These are phyloP conservation scores for Trichomonas vaginalis DNA, from an alignment of 208 protist species.

Conservation along the genomic window DNA sequence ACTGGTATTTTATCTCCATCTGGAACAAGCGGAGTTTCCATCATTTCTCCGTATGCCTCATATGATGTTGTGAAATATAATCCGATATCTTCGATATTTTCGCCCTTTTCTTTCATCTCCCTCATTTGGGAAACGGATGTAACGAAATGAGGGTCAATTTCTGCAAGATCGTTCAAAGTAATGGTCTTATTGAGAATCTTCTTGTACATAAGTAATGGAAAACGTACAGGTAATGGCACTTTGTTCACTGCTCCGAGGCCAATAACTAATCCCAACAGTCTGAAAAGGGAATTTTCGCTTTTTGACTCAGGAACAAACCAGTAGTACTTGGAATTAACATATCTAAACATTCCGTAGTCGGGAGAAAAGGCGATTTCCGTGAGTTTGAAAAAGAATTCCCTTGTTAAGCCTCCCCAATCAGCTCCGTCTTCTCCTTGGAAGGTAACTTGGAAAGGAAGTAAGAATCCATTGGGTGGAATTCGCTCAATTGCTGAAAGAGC, in stretches of 20 bases:
- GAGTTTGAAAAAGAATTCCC: constrained; percentile 82
- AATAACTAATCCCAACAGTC: constrained; percentile 33
- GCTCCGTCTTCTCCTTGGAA: constrained; percentile 71
- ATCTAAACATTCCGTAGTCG: constrained; percentile 65
- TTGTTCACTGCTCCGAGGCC: constrained; percentile 77
- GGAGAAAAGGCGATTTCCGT: constrained; percentile 62
- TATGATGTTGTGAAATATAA: constrained; percentile 14
- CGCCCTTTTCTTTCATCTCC: constrained; percentile 12
- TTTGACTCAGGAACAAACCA: constrained; percentile 57
- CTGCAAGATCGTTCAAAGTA: constrained; percentile 16
- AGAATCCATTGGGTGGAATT: constrained; percentile 38
- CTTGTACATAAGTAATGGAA: constrained; percentile 46
- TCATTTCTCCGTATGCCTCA: neutral
- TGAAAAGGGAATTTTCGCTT: constrained; percentile 22
- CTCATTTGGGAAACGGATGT: neutral
- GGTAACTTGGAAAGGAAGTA: constrained; percentile 58
- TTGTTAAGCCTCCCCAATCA: constrained; percentile 73
- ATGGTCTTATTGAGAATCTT: constrained; percentile 24
- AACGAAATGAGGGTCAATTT: constrained; percentile 28
- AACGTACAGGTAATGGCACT: constrained; percentile 65
- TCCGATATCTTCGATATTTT: neutral
- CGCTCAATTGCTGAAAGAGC: neutral
- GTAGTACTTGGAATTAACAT: constrained; percentile 40
- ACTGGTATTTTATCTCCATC: constrained; percentile 29
- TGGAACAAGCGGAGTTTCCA: constrained; percentile 19